These are phyloP conservation scores for Glarea lozoyensis DNA, from an alignment of 495 filamentous ascomycete genomes.

Conservation along the genomic window DNA sequence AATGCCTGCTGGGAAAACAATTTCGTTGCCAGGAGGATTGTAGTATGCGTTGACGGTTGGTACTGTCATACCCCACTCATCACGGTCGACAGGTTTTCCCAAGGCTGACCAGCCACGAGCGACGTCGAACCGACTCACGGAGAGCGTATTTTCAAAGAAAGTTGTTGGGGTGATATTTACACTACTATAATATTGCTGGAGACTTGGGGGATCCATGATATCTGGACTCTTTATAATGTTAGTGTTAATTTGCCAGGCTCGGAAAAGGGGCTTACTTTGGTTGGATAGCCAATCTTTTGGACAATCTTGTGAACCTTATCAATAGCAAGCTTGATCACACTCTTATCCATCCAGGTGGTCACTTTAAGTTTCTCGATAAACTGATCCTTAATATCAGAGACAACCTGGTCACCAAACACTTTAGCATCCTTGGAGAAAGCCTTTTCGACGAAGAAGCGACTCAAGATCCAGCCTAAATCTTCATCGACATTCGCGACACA, in stretches of 20 bases:
- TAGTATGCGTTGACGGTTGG: slow-evolving; percentile 59
- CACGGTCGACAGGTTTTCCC: slow-evolving; percentile 51
- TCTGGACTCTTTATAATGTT: slow-evolving; percentile 37
- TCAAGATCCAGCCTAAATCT: slow-evolving; percentile 47
- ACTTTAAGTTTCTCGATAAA: slow-evolving; percentile 51
- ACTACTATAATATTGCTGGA: slow-evolving; percentile 49
- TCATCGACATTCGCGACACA: slow-evolving; percentile 50
- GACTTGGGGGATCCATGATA: slow-evolving; percentile 46
- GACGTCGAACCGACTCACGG: slow-evolving; percentile 37
- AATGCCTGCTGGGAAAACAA: slow-evolving; percentile 65
- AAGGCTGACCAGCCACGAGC: slow-evolving; percentile 46
- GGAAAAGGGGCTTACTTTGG: slow-evolving; percentile 24
- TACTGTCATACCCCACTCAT: slow-evolving; percentile 55
- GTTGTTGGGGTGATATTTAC: slow-evolving; percentile 41
- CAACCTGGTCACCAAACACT: slow-evolving; percentile 56
- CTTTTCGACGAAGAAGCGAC: slow-evolving; percentile 59
- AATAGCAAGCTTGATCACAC: slow-evolving; percentile 50
- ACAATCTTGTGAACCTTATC: slow-evolving; percentile 63
- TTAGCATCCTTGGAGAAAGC: slow-evolving; percentile 57
- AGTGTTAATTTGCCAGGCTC: neutral
- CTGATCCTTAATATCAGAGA: slow-evolving; percentile 58
- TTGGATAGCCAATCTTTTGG: slow-evolving; percentile 69
- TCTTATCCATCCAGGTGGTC: slow-evolving; percentile 61
- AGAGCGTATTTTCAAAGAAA: slow-evolving; percentile 54
- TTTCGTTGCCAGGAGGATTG: slow-evolving; percentile 54